phyloP scores from a whole-genome alignment of 2,329 filamentous ascomycete genomes.

The Beauveria rudraprayagi region DNA sequence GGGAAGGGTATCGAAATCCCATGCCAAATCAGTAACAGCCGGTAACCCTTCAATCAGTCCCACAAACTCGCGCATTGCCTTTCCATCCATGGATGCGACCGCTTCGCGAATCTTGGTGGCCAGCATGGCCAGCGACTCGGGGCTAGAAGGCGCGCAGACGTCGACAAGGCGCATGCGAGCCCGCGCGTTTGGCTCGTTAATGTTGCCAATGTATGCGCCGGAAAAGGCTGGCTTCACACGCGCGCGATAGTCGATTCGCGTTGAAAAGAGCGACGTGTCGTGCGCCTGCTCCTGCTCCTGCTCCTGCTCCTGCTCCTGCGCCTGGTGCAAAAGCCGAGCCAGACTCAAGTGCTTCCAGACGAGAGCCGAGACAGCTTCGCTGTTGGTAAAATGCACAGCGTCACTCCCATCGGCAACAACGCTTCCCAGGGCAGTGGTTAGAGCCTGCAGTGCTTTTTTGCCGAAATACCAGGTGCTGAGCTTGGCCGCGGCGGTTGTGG shows the following conservation, averaged over 20 bases:
- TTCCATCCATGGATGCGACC: not conserved
- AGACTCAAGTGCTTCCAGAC: conserved; percentile 4
- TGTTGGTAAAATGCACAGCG: not conserved
- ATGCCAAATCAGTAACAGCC: not conserved
- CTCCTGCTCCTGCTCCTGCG: not conserved
- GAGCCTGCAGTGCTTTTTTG: not conserved
- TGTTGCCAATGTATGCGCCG: not conserved
- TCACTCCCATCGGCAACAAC: not conserved
- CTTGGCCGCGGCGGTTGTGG: not conserved
- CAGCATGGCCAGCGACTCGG: not conserved
- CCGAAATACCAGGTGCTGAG: not conserved
- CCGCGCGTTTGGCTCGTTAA: not conserved
- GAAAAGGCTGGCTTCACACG: not conserved
- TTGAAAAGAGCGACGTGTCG: not conserved
- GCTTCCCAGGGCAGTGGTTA: not conserved
- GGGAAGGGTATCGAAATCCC: not conserved
- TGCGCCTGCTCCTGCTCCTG: not conserved
- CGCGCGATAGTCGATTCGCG: not conserved
- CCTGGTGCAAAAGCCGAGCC: not conserved
- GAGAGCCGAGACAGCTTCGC: not conserved
- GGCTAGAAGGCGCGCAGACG: not conserved
- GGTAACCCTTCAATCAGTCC: not conserved
- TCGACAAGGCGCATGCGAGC: not conserved
- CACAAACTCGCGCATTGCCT: not conserved
- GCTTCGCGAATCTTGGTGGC: not conserved